Base-by-base conservation (phyloP, 2,329 filamentous ascomycete species). In the Plectosphaerella sp. region DNA sequence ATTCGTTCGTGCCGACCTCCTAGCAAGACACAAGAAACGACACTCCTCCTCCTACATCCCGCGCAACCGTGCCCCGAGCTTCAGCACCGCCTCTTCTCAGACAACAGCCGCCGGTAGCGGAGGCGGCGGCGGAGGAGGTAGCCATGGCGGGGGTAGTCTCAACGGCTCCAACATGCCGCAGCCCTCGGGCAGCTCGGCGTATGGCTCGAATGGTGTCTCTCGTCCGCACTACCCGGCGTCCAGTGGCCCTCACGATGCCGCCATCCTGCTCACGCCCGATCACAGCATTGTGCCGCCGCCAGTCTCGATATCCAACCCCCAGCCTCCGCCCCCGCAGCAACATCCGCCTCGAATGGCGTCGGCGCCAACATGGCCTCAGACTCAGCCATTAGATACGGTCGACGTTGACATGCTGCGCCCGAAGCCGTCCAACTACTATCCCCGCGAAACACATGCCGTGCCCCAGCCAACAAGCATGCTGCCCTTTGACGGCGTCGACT, bases 1-100 rank as follows among this genome's bases (percentile, higher is more conserved):
- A 56, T 94, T 93, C 64, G 89, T 93, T 39, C 84, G 89, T 47
- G 84, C 87, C 61, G 89, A 93, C 66, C 77, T 93, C 41, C 83
- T 90, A 58, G 77, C 86, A 47, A 82, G 84, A 37, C 84, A 88
- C 66, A 78, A 80, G 61, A 86, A 84, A 65, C 79, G 84, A 25
- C 84, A 88, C 62, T 83, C 78, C 3, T 74, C 80, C 15, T 72
- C 74, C 0, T 79, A 79, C 53, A 70, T 73, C 3, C 76, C 77
- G 5, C 67, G 77, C 25, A 79, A 79, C 50, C 74, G 76, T 22
- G 63, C 72, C n/a, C 74, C 73, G 25, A 77, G 75, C 64, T 78
- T 78, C 58, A 71, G 66, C 41, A 43, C 41, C n/a, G 41, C 41
- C 16, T 43, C 41, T n/a, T 43, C 41, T 12, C 41, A 43, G 4